phyloP scores from a whole-genome alignment of 768 basidiomycete species.

The Lenzites betulinus region DNA sequence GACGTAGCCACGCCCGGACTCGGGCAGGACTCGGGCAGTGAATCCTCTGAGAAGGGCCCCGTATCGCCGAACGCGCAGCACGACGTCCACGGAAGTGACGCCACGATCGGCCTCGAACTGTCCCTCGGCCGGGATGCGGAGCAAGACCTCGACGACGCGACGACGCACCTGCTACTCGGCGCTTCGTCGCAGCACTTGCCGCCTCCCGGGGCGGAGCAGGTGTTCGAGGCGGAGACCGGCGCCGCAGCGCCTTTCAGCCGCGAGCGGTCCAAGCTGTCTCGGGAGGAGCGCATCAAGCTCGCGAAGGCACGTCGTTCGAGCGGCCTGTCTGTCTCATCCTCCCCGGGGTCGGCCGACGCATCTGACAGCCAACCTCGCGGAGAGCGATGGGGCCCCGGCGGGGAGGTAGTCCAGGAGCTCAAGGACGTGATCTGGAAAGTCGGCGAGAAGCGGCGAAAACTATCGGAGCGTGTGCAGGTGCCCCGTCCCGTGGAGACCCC shows the following conservation, averaged over 20 bases:
- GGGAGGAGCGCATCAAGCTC: constrained; percentile 74
- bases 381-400: constrained; percentile 70
- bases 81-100: neutral
- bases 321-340: constrained; percentile 27
- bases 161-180: constrained; percentile 53
- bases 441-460: constrained; percentile 62
- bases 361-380: constrained; percentile 21
- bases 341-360: constrained; percentile 14
- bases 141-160: constrained; percentile 62
- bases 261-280: constrained; percentile 63
- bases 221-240: constrained; percentile 73
- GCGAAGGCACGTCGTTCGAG: constrained; percentile 57
- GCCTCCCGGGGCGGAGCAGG: constrained; percentile 72
- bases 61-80: constrained; percentile 28
- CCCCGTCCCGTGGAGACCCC: neutral
- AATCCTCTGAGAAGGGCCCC: constrained; percentile 56
- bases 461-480: constrained; percentile 36
- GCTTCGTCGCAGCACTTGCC: constrained; percentile 58
- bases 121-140: constrained; percentile 19
- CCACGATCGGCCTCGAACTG: constrained; percentile 27
- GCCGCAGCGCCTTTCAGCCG: constrained; percentile 43
- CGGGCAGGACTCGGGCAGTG: constrained; percentile 48
- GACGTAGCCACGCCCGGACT: constrained; percentile 56
- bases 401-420: constrained; percentile 81
- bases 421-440: constrained; percentile 90